phyloP scores from a whole-genome alignment of 176 grass and related monocot species.

The Pontederia crassipes region DNA sequence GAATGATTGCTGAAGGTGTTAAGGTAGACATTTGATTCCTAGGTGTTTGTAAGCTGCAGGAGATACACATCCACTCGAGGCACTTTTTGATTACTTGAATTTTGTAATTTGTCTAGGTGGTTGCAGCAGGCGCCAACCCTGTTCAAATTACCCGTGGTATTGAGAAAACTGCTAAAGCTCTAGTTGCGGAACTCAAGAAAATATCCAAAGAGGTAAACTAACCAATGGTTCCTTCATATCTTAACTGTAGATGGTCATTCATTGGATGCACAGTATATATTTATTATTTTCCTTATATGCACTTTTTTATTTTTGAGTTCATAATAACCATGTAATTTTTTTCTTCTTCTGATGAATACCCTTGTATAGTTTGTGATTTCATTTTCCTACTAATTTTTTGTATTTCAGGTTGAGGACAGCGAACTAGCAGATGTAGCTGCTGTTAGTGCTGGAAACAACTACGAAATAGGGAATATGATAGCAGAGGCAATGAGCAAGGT shows the following conservation, averaged over 20 bases:
- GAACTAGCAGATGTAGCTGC: conserved; percentile 89
- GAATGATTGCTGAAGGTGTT: conserved; percentile 86
- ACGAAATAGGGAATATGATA: conserved; percentile 93
- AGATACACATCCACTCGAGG: not conserved
- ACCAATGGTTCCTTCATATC: not conserved
- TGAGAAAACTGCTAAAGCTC: conserved; percentile 78
- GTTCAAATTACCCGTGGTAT: conserved; percentile 94
- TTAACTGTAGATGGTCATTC: not conserved
- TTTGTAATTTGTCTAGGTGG: conserved; percentile 39
- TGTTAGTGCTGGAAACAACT: conserved; percentile 90
- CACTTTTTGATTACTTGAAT: not conserved
- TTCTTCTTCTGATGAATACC: not conserved
- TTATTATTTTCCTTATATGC: not conserved
- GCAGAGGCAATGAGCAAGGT: conserved; percentile 97
- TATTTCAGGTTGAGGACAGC: conserved; percentile 73
- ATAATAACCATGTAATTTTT: not conserved
- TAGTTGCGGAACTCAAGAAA: conserved; percentile 59
- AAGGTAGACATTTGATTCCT: conserved; percentile 29
- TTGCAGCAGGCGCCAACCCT: conserved; percentile 91
- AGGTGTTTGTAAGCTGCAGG: not conserved
- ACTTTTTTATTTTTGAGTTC: not conserved
- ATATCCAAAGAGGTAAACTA: conserved; percentile 73
- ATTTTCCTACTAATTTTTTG: not conserved
- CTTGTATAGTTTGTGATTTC: not conserved
- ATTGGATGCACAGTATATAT: too few relatives aligned